Evolutionary conservation across 768 basidiomycete species (phyloP), one percentile per base, ranked within the genome.

Genomic region (Macrocybe gigantea): DNA sequence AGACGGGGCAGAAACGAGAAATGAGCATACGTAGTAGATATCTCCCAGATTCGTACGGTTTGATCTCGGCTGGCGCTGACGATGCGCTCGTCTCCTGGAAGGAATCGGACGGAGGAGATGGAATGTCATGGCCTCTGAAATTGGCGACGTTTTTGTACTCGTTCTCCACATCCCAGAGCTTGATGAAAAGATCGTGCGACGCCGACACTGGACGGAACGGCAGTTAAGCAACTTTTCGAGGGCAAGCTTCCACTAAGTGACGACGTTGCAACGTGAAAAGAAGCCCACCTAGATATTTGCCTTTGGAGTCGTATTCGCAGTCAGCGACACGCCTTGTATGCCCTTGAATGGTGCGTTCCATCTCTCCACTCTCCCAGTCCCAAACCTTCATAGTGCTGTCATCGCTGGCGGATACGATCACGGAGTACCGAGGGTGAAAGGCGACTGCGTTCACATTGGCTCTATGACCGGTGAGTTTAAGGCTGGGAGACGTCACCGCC

Each of bases 351-450:
- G 85, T 87, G 57, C 83, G 60, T 62, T 88, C 86, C 53, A 85
- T 77, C 47, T 85, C 85, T 14, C 85, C 86, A 15, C 79, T 77
- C 59, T 88, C 85, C 85, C 85, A 88, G 53, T 88, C 85, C 84
- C 85, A 88, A 5, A 88, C 73, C 66, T 85, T 85, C 49, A 88
- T 69, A 1, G 75, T 85, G 41, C 79, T 67, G 53, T 88, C 85
- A 54, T 83, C 83, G 54, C 80, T 82, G 7, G 82, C 80, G 29
- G 76, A 78, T 11, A 79, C 86, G 33, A 88, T 56, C 0, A 80
- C 60, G n/a, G 74, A 80, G 66, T 79, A 87, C n/a, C 77, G 63
- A 0, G 85, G 85, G 60, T 87, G 85, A 59, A 87, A 88, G 0
- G 79, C 72, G 12, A 86, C 74, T 39, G 73, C 67, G 9, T 78